These are phyloP conservation scores for Megacollybia platyphylla DNA, from an alignment of 1,284 basidiomycete genomes.

Conservation along the genomic window DNA sequence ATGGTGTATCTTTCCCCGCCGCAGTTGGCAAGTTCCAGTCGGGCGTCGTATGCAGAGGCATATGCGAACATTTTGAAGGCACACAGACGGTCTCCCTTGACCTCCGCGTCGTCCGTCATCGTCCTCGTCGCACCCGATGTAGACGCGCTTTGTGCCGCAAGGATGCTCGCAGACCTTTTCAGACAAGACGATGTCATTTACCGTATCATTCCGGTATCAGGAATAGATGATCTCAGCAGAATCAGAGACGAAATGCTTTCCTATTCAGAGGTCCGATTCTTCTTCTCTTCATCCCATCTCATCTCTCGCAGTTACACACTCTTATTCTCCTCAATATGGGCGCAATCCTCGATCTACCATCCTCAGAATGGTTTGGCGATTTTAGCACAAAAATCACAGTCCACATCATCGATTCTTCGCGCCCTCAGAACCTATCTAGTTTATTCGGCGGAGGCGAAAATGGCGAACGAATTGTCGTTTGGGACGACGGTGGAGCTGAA, in stretches of 20 bases:
- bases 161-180: constrained; percentile 84
- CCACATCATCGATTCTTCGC: constrained; percentile 90
- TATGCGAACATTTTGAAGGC: constrained; percentile 66
- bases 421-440: constrained; percentile 86
- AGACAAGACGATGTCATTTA: constrained; percentile 91
- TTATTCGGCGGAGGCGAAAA: constrained; percentile 69
- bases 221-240: constrained; percentile 61
- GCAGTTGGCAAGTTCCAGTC: constrained; percentile 39
- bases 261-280: constrained; percentile 47
- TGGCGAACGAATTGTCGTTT: constrained; percentile 66
- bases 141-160: constrained; percentile 80
- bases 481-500: constrained; percentile 81
- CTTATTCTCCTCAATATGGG: constrained; percentile 92
- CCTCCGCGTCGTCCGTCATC: constrained; percentile 71
- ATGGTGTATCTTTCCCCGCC: constrained; percentile 41
- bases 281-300: constrained; percentile 1
- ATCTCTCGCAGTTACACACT: constrained; percentile 62
- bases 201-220: constrained; percentile 85
- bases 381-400: constrained; percentile 50
- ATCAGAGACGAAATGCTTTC: constrained; percentile 57
- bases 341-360: constrained; percentile 73
- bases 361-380: constrained; percentile 62
- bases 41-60: constrained; percentile 66
- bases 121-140: constrained; percentile 84
- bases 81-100: constrained; percentile 63